phyloP scores from a whole-genome alignment of 176 grass and related monocot genomes.

The Alopecurus myosuroides region DNA sequence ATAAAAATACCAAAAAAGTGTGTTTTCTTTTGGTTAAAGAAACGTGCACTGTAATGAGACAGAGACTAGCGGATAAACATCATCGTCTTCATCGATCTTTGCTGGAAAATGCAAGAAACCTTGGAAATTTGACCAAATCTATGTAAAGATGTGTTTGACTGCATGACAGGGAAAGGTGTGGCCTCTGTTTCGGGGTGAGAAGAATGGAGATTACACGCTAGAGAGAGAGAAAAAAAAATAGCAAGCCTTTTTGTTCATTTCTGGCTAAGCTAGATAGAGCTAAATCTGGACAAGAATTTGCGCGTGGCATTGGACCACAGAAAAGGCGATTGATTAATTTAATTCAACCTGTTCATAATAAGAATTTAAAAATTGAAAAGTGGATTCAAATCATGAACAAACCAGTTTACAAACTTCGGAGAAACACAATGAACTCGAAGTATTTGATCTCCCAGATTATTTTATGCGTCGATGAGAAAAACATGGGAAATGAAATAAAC shows the following conservation, averaged over 20 bases:
- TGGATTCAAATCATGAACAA: not conserved
- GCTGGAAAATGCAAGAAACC: slow-evolving; percentile 6
- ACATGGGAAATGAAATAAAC: not conserved
- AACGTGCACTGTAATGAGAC: not conserved
- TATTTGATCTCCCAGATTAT: not conserved
- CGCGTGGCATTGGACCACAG: slow-evolving; percentile 18
- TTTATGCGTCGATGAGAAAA: not conserved
- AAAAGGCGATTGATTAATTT: slow-evolving; percentile 3
- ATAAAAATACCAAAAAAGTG: not conserved
- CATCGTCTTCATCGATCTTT: slow-evolving; percentile 20
- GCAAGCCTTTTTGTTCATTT: slow-evolving; percentile 14
- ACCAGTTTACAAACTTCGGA: not conserved
- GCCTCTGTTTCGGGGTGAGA: not conserved
- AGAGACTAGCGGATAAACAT: slow-evolving; percentile 35
- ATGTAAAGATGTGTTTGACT: slow-evolving; percentile 14
- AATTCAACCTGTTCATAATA: slow-evolving; percentile 17
- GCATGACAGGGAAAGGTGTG: slow-evolving; percentile 29
- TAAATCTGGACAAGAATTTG: slow-evolving; percentile 28
- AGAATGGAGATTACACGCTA: not conserved
- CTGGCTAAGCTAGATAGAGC: slow-evolving; percentile 12
- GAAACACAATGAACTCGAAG: not conserved
- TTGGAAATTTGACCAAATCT: slow-evolving; percentile 17
- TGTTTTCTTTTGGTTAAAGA: not conserved
- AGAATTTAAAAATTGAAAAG: not conserved
- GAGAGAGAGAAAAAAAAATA: not conserved